Evolutionary conservation across 768 basidiomycete species (phyloP).

Genomic region (Chlorophyllum brunneum): DNA sequence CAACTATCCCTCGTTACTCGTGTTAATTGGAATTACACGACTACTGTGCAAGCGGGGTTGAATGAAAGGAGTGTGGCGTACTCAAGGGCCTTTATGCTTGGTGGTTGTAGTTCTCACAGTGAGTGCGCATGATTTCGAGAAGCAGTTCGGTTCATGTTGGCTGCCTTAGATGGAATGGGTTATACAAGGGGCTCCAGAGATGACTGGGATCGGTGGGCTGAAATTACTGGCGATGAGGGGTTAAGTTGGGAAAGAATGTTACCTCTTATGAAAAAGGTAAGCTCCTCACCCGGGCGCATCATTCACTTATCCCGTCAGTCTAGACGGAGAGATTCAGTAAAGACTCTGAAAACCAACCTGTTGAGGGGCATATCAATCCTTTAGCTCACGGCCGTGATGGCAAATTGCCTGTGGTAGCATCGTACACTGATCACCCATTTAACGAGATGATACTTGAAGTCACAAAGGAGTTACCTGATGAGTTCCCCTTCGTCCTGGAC

Average conservation of each 20-base stretch:
- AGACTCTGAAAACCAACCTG: conserved; percentile 8
- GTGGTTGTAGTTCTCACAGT: conserved; percentile 13
- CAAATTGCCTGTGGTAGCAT: not conserved
- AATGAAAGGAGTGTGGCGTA: conserved; percentile 7
- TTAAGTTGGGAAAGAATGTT: conserved; percentile 30
- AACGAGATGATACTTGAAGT: conserved; percentile 20
- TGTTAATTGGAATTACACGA: conserved; percentile 17
- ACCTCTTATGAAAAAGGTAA: conserved; percentile 12
- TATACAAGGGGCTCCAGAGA: conserved; percentile 17
- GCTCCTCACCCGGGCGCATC: not conserved
- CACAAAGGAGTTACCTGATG: conserved; percentile 10
- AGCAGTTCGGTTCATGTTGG: not conserved
- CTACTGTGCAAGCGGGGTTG: conserved; percentile 6
- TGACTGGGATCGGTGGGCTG: conserved; percentile 22
- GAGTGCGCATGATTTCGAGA: not conserved
- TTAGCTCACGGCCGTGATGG: conserved; percentile 6
- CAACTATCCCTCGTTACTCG: not conserved
- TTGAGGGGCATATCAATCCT: conserved; percentile 13
- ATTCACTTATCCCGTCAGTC: not conserved
- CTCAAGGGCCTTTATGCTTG: conserved; percentile 10
- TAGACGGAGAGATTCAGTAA: conserved; percentile 4
- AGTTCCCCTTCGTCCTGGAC: conserved; percentile 12
- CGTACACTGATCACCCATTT: conserved; percentile 15
- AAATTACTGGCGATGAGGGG: conserved; percentile 22
- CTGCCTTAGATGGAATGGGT: conserved; percentile 19